phyloP scores from a whole-genome alignment of 257 asterid species.

The Nicotiana tomentosiformis region DNA sequence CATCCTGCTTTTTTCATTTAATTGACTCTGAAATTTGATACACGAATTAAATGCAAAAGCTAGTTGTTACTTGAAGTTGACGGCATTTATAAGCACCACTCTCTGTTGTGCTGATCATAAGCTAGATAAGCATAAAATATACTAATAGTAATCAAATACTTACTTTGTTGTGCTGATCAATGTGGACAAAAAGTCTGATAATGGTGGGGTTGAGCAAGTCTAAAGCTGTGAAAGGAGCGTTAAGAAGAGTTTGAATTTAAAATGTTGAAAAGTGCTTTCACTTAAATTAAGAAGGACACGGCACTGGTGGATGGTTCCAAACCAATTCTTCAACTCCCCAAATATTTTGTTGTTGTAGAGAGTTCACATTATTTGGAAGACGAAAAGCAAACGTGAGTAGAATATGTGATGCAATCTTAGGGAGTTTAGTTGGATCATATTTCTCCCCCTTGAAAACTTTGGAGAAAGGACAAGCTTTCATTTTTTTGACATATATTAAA shows the following conservation, averaged over 20 bases:
- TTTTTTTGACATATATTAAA: background rate
- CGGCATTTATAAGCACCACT: background rate
- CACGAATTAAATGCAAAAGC: background rate
- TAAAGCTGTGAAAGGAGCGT: background rate
- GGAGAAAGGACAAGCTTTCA: background rate
- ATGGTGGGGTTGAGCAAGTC: background rate
- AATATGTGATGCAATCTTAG: background rate
- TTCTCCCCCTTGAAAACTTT: background rate
- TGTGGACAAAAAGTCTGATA: background rate
- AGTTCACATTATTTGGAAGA: background rate
- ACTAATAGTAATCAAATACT: background rate
- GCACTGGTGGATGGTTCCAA: background rate
- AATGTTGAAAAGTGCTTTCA: background rate
- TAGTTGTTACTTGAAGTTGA: background rate
- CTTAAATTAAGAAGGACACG: background rate
- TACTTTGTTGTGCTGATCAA: background rate
- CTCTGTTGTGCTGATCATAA: background rate
- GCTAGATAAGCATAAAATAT: background rate
- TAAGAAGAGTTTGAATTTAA: background rate
- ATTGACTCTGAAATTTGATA: background rate
- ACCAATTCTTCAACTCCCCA: background rate
- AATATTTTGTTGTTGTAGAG: background rate
- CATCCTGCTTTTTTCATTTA: background rate
- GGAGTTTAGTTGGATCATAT: background rate
- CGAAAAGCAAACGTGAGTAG: background rate